Evolutionary conservation across 2,329 filamentous ascomycete genomes (phyloP).

Genomic region (Fusarium hainanense): DNA sequence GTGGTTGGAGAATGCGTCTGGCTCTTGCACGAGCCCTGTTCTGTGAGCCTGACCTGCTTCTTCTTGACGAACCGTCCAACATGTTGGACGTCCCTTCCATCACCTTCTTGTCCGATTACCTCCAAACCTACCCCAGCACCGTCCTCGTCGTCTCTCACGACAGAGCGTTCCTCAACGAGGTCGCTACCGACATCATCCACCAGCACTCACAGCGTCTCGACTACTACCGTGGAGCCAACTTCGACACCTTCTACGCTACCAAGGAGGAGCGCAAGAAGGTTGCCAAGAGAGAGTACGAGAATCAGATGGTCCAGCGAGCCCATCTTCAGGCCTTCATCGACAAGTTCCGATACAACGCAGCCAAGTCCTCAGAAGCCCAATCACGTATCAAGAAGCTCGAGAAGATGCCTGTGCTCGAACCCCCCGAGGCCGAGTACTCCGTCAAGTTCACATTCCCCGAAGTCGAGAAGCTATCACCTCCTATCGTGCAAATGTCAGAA

Average conservation of each 20-base stretch:
- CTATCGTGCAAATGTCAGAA: slow-evolving; percentile 96
- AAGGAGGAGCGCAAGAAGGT: slow-evolving; percentile 98
- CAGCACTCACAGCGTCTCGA: slow-evolving; percentile 97
- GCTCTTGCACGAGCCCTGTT: slow-evolving; percentile 95
- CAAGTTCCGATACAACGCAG: slow-evolving; percentile 99
- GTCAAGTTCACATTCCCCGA: slow-evolving; percentile 98
- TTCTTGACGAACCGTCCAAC: slow-evolving; percentile 99
- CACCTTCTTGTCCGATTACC: slow-evolving; percentile 95
- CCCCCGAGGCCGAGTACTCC: slow-evolving; percentile 92
- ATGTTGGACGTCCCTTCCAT: slow-evolving; percentile 99
- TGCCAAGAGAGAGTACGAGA: slow-evolving; percentile 96
- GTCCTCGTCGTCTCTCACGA: slow-evolving; percentile 98
- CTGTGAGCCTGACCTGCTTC: slow-evolving; percentile 93
- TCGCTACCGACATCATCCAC: slow-evolving; percentile 99
- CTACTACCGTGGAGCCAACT: slow-evolving; percentile 98
- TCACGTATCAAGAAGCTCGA: slow-evolving; percentile 99
- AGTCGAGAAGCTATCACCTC: slow-evolving; percentile 95
- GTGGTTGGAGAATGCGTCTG: slow-evolving; percentile 99
- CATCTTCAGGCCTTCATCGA: slow-evolving; percentile 99
- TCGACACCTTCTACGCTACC: slow-evolving; percentile 96
- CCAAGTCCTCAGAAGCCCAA: slow-evolving; percentile 97
- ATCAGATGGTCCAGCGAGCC: slow-evolving; percentile 92
- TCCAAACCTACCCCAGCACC: slow-evolving; percentile 93
- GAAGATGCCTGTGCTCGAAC: slow-evolving; percentile 90
- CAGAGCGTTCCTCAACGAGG: slow-evolving; percentile 97